phyloP scores from a whole-genome alignment of 129 eudicot species.

The Cynara cardunculus region DNA sequence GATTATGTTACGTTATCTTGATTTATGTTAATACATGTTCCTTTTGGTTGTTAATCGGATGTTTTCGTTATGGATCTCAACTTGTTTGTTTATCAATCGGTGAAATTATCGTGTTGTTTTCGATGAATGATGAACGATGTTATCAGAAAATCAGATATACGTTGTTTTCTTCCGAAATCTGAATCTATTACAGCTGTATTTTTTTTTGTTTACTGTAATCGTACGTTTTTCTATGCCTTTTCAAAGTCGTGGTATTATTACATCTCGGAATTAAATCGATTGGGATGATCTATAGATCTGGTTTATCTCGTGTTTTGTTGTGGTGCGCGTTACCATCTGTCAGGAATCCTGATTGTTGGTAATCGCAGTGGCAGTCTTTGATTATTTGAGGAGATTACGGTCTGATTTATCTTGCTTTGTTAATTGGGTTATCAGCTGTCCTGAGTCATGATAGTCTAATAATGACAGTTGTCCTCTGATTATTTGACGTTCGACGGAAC shows the following conservation, averaged over 20 bases:
- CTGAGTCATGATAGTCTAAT: background rate
- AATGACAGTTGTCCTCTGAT: background rate
- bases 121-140: background rate
- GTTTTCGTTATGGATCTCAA: background rate
- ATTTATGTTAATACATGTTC: background rate
- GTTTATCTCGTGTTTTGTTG: background rate
- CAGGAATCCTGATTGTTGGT: background rate
- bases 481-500: background rate
- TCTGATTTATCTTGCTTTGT: background rate
- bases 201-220: background rate
- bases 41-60: background rate
- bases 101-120: background rate
- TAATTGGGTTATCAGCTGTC: background rate
- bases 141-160: background rate
- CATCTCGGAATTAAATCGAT: background rate
- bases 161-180: background rate
- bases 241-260: background rate
- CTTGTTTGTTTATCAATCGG: slow-evolving; percentile 3
- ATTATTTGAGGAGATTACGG: background rate
- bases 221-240: background rate
- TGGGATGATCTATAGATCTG: background rate
- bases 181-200: background rate
- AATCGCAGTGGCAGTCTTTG: background rate
- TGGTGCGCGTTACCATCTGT: background rate
- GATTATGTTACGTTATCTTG: background rate